A percentile compares a stretch with the other conserved stretches of the same genome.
phyloP scores from a whole-genome alignment of 2,329 filamentous ascomycete species.

The Aspergillus eucalypticola region DNA sequence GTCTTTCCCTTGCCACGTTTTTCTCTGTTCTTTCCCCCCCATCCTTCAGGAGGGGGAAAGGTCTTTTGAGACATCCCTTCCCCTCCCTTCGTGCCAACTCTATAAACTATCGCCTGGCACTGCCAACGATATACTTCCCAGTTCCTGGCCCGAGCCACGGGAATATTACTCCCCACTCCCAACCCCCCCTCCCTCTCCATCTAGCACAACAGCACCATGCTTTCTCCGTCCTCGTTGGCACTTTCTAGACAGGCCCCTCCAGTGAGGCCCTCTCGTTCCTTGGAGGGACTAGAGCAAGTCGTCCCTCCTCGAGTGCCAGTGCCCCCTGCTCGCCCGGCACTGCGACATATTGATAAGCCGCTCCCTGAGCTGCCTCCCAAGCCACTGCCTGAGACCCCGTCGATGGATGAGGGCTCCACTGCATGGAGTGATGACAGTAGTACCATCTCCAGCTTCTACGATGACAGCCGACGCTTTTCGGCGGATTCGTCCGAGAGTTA shows the following conservation, averaged over 20 bases:
- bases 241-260: slow-evolving; percentile 32
- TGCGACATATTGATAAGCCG: slow-evolving; percentile 33
- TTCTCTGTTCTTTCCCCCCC: neutral
- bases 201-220: slow-evolving; percentile 19
- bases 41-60: neutral
- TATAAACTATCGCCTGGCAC: neutral
- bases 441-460: slow-evolving; percentile 26
- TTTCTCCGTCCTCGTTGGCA: slow-evolving; percentile 23
- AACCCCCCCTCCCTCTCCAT: neutral
- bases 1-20: slow-evolving; percentile 5
- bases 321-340: slow-evolving; percentile 18
- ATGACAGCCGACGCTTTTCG: slow-evolving; percentile 18
- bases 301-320: slow-evolving; percentile 30
- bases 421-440: slow-evolving; percentile 35
- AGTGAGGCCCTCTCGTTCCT: slow-evolving; percentile 35
- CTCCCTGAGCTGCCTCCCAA: slow-evolving; percentile 34
- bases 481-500: slow-evolving; percentile 31
- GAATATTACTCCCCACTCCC: too few relatives aligned
- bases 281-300: slow-evolving; percentile 40
- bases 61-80: neutral
- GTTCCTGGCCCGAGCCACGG: neutral
- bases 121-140: neutral
- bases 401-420: slow-evolving; percentile 24
- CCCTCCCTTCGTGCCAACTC: neutral
- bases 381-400: slow-evolving; percentile 25